phyloP scores from a whole-genome alignment of 2,329 filamentous ascomycete genomes.

The Epicoccum nigrum region DNA sequence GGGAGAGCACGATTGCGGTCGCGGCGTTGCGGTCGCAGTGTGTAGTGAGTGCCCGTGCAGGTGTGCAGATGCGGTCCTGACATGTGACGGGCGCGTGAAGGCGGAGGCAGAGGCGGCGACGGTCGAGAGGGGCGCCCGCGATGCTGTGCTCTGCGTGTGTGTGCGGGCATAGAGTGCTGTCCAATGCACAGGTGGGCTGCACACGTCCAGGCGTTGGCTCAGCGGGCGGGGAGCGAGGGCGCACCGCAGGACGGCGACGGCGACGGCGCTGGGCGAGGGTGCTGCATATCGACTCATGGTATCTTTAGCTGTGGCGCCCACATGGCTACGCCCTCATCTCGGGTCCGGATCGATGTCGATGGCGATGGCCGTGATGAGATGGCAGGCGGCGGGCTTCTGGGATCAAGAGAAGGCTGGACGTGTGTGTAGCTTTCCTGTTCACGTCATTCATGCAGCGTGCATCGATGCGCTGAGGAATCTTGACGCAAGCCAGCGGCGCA shows the following conservation, averaged over 20 bases:
- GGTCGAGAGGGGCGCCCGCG: constrained; percentile 6
- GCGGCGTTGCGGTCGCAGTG: constrained; percentile 7
- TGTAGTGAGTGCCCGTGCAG: no score
- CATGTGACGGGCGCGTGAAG: constrained; percentile 20
- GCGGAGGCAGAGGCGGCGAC: not conserved
- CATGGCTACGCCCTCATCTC: constrained; percentile 35
- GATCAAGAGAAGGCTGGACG: no score
- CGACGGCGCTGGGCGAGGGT: constrained; percentile 33
- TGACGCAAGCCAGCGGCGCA: not conserved
- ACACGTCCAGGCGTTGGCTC: constrained; percentile 17
- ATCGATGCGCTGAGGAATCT: constrained; percentile 4
- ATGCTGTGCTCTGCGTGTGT: constrained; percentile 18
- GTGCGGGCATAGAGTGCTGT: not conserved
- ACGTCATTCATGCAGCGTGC: constrained; percentile 7
- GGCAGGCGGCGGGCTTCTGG: constrained; percentile 14
- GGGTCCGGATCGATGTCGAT: no score
- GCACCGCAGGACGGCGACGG: constrained; percentile 42
- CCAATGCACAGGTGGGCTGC: constrained; percentile 16
- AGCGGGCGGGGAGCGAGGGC: constrained; percentile 37
- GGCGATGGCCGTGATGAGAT: no score
- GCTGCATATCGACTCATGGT: constrained; percentile 56
- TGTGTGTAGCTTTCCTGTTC: no score
- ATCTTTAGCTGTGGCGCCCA: constrained; percentile 30
- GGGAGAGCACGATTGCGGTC: constrained; percentile 2
- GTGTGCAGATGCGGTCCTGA: constrained; percentile 15